These are phyloP conservation scores for Metschnikowia picachoensis DNA, from an alignment of 805 yeast species.

Conservation along the genomic window DNA sequence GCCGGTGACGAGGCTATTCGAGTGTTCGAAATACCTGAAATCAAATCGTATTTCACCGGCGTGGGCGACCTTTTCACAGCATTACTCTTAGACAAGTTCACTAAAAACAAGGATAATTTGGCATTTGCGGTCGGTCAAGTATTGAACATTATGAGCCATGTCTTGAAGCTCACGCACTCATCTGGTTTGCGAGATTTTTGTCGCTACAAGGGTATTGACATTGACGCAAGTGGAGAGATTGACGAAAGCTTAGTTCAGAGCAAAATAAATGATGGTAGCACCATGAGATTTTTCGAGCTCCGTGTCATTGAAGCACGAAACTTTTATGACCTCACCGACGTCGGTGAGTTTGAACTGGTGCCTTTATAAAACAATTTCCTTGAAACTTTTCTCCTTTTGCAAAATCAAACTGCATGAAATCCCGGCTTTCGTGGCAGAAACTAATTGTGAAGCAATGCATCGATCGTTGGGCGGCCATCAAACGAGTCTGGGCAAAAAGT, in stretches of 20 bases:
- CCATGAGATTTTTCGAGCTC: constrained; percentile 71
- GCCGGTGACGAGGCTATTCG: background rate
- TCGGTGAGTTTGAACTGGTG: constrained; percentile 15
- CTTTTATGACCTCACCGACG: constrained; percentile 24
- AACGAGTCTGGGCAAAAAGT: background rate
- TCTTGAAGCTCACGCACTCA: constrained; percentile 45
- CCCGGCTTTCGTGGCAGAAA: background rate
- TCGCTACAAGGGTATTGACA: constrained; percentile 8
- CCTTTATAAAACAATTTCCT: background rate
- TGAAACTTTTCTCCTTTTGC: too few relatives aligned
- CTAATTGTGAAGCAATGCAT: background rate
- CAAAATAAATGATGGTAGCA: constrained; percentile 51
- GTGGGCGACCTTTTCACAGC: constrained; percentile 93
- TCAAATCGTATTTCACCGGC: constrained; percentile 86
- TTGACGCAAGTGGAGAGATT: constrained; percentile 9
- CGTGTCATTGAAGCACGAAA: constrained; percentile 60
- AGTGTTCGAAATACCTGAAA: constrained; percentile 50
- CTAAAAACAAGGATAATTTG: constrained; percentile 22
- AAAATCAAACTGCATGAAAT: too few relatives aligned
- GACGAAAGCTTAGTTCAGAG: constrained; percentile 24
- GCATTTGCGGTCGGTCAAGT: constrained; percentile 49
- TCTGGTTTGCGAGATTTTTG: constrained; percentile 34
- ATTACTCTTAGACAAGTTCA: constrained; percentile 60
- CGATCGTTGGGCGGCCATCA: background rate
- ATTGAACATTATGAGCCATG: constrained; percentile 50